phyloP scores from a whole-genome alignment of 2,329 filamentous ascomycete genomes.

The Paraphoma sp. region DNA sequence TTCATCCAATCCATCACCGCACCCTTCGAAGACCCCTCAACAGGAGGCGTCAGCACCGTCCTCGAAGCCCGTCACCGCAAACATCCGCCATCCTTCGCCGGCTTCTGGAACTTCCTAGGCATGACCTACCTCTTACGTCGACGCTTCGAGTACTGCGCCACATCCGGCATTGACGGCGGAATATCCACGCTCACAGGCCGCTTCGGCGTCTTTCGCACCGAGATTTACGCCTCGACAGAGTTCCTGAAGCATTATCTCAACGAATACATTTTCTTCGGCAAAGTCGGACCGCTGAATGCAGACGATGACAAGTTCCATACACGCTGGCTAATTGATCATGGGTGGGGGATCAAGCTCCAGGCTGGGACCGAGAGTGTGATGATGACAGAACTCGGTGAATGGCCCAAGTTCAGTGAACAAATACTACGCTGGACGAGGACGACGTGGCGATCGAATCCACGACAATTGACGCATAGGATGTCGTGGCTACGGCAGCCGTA shows the following conservation, averaged over 20 bases:
- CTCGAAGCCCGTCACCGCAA: neutral
- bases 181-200: constrained; percentile 1
- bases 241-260: constrained; percentile 15
- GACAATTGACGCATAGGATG: constrained; percentile 32
- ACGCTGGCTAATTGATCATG: constrained; percentile 57
- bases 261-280: constrained; percentile 37
- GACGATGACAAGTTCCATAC: constrained; percentile 71
- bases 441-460: constrained; percentile 55
- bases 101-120: constrained; percentile 1
- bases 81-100: neutral
- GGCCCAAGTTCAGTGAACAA: constrained; percentile 60
- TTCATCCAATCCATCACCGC: constrained; percentile 55
- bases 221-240: constrained; percentile 1
- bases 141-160: constrained; percentile 5
- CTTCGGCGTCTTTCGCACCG: constrained; percentile 3
- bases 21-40: constrained; percentile 28
- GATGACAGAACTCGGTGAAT: constrained; percentile 56
- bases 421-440: constrained; percentile 65
- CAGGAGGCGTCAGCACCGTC: constrained; percentile 13
- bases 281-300: constrained; percentile 57
- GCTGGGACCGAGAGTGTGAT: constrained; percentile 57
- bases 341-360: constrained; percentile 54
- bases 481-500: constrained; percentile 58
- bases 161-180: constrained; percentile 4
- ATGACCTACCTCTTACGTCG: constrained; percentile 2